Base-by-base conservation (phyloP, 768 basidiomycete species). In the Rhizopogon salebrosus region DNA sequence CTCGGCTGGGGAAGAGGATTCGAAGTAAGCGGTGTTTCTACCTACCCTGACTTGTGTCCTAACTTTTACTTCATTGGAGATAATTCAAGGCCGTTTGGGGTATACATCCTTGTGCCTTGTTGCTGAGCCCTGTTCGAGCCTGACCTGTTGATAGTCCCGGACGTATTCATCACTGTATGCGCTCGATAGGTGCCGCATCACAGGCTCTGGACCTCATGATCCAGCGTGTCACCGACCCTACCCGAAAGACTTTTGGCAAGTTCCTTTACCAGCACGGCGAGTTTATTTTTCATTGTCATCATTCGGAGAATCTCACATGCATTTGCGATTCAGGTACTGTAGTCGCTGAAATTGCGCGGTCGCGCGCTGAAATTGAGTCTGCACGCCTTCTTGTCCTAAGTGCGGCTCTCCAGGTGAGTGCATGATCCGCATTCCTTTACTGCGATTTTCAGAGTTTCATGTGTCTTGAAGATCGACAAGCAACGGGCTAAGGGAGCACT, bases 81-180 rank as follows among this genome's bases (percentile, higher is more conserved):
- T 95, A 57, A 90, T 98, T 56, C 95, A 98, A 81, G 94, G 94
- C 39, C 90, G 95, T 57, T 84, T 98, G 49, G 95, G 94, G 89
- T 89, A 65, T 42, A 78, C 62, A 27, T 35, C 16, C 10, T 51
- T 39, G 39, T 35, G 22, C 45, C 29, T 35, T 29, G 1, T 46
- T 50, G 3, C 34, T 38, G 2, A 14, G 24, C 18, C 23, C 46
- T 53, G 22, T 48, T 2, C 57, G 34, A 46, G 35, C 48, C 41
- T 43, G 58, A 37, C 42, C 40, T 22, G 6, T 35, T 60, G 37
- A 35, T 20, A 92, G 92, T 38, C 94, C 94, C 48, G 94, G 94
- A n/a, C 87, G 94, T 51, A 89, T 95, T 61, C 94, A 95, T 63
- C 92, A 95, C 65, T 97, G 95, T 76, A 99, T 99, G 97, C 85